Base-by-base conservation (phyloP, 768 basidiomycete genomes). In the Ephemerocybe angulata region DNA sequence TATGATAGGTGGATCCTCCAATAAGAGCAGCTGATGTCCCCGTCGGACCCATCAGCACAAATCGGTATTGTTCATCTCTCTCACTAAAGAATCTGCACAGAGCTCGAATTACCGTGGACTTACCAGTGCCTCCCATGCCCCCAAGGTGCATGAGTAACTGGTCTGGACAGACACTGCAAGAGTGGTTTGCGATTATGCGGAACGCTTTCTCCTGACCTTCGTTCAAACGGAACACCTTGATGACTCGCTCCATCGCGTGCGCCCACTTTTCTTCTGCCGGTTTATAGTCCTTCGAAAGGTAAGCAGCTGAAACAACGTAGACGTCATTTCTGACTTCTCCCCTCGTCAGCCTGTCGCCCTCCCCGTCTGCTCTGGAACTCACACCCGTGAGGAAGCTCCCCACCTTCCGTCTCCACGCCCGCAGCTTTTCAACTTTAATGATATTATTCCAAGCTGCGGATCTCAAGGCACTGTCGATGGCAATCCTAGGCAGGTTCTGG, bases 1-100 rank as follows among this genome's bases (percentile, higher is more conserved):
- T 64, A 41, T 70, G 69, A 42, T 68, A 67, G 2, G 70, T 71
- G 1, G 62, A 66, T 0, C 71, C 70, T 13, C 53, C 55, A 1
- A 72, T 15, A 2, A 65, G 21, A 0, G 62, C 60, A 7, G 70
- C 69, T 3, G 67, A 61, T 6, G 62, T 38, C 0, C 69, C 69
- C 10, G 67, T 71, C 1, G 66, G 67, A 8, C 62, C 66, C 1
- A 68, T 40, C 2, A 61, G 22, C 1, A 62, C 33, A 27, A 67
- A 61, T 1, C 62, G 17, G 27, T 61, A 38, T 2, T 27, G 8
- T 50, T 70, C 58, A 13, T 60, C 52, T 37, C 54, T 5, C 38
- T 15, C 7, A 2, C 22, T 37, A 50, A 70, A 69, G 42, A 67
- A 63, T 11, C 10, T 10, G 19, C 53, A 27, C 19, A 66, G 1